Percentiles rank a stretch among this genome's conserved stretches.
phyloP scores from a whole-genome alignment of 495 filamentous ascomycete species.

The Ramalina peruviana region DNA sequence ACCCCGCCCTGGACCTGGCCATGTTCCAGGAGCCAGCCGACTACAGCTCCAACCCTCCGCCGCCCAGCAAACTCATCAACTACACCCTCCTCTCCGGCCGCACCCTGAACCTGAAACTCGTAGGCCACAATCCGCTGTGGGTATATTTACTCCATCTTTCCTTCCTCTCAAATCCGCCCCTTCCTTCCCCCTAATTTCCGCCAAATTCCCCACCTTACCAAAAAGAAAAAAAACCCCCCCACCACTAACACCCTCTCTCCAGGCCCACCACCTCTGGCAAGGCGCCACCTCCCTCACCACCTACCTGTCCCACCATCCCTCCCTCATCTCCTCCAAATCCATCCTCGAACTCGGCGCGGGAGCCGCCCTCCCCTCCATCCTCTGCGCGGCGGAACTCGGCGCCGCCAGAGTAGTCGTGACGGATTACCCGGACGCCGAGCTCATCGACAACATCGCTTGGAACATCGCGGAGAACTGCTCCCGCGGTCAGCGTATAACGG shows the following conservation, averaged over 20 bases:
- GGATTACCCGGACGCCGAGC: conserved; percentile 73
- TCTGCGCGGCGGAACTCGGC: conserved; percentile 60
- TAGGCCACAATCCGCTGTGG: conserved; percentile 84
- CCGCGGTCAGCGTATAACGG: conserved; percentile 24
- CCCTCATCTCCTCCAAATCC: conserved; percentile 43
- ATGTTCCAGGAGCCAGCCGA: conserved; percentile 69
- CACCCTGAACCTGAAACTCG: conserved; percentile 58
- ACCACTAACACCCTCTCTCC: conserved; percentile 1
- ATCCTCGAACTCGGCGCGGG: conserved; percentile 86
- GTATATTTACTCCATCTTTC: conserved; percentile 27
- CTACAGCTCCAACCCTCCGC: conserved; percentile 54
- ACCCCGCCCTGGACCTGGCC: conserved; percentile 21
- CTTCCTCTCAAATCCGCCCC: not conserved
- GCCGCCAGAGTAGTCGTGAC: conserved; percentile 53
- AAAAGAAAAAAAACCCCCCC: not conserved
- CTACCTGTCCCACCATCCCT: conserved; percentile 53
- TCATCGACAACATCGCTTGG: conserved; percentile 57
- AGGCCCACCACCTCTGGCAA: conserved; percentile 89
- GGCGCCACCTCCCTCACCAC: conserved; percentile 58
- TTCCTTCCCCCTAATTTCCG: not conserved
- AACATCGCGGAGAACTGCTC: conserved; percentile 41
- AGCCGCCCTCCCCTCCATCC: conserved; percentile 70
- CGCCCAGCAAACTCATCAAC: conserved; percentile 50
- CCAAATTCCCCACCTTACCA: too few relatives aligned
- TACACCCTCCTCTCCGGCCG: conserved; percentile 55